Base-by-base conservation (phyloP, 176 grass and related monocot species). In the Zoysia pacifica region DNA sequence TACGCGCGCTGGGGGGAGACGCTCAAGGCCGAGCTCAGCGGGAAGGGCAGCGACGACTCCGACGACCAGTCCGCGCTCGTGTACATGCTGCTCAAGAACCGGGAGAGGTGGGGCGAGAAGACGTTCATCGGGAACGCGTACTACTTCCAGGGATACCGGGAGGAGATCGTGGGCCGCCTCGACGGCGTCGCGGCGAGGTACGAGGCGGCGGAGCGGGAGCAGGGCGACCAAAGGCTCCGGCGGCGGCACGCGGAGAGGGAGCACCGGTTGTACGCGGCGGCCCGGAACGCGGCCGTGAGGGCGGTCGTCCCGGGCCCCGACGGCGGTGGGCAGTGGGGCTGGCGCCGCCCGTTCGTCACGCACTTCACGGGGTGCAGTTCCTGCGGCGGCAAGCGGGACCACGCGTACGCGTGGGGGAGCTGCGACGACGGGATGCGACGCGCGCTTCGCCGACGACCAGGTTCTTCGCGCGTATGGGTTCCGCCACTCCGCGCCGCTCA, bases 391-490 rank as follows among this genome's bases (percentile, higher is more conserved):
- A 7, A 59, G 54, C 91, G 78, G 37, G 86, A 94, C 76, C 59
- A 81, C 82, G 54, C 62, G 19, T 97, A 97, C 72, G 70, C 84
- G 2, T 43, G 65, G 2, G 15, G 62, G 66, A 89, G 81, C 55
- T 97, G 94, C 87, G 88, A 41, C 71, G 84, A 90, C 53, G 89
- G 91, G 62, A 94, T 97, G 79, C 83, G 82, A 35, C 81, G 81
- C 82, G 94, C 94, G 45, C 83, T 91, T 94, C 78, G 94, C 94
- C 1, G 94, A 97, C 83, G 89, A 97, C 81, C 94, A 97, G 84
- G 91, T 97, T 50, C 72, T 93, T 65, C 94, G 89, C 39, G 37
- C 52, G 2, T 97, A 97, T 70, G 94, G 91, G 2, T 93, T 91
- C 87, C 58, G 82, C 1, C 94, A 93, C 80, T 79, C 28, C 18